Percentiles rank a stretch among this genome's conserved stretches.
These are phyloP conservation scores for Abortiporus biennis DNA, from an alignment of 1,284 basidiomycete species.

Conservation along the genomic window DNA sequence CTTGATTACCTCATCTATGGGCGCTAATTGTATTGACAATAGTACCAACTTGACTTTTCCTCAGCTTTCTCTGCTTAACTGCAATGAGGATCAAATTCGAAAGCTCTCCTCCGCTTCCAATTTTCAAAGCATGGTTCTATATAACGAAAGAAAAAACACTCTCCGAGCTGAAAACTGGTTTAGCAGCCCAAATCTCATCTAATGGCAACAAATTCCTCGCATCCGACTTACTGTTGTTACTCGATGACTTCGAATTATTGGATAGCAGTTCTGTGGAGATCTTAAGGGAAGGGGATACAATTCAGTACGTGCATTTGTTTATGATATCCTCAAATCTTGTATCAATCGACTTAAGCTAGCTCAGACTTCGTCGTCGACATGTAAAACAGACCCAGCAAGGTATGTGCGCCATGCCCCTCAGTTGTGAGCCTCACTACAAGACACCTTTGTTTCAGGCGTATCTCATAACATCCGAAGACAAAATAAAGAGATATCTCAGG, in stretches of 20 bases:
- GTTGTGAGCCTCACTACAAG: neutral
- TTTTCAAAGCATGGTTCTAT: constrained; percentile 36
- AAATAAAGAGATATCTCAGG: too few relatives aligned
- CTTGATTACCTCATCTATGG: too few relatives aligned
- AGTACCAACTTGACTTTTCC: neutral
- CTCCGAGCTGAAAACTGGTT: constrained; percentile 21
- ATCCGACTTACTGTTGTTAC: constrained; percentile 24
- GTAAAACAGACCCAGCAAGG: constrained; percentile 3
- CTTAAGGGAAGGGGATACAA: constrained; percentile 37
- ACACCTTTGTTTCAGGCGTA: too few relatives aligned
- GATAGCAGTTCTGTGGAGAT: constrained; percentile 31
- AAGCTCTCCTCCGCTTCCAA: constrained; percentile 30
- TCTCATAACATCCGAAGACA: too few relatives aligned
- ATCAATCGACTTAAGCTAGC: constrained; percentile 14
- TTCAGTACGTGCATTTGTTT: constrained; percentile 29
- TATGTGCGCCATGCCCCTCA: neutral
- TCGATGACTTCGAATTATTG: constrained; percentile 42
- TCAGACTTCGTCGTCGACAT: constrained; percentile 12
- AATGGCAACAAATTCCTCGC: constrained; percentile 15
- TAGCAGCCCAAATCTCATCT: constrained; percentile 22
- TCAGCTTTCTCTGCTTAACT: neutral
- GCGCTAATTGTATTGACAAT: neutral
- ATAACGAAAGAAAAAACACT: constrained; percentile 21
- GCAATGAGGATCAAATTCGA: constrained; percentile 37
- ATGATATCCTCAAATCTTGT: constrained; percentile 15